Percentiles rank a stretch among this genome's conserved stretches.
Evolutionary conservation across 2,329 filamentous ascomycete species (phyloP).

Genomic region (Cladosporium sp.): DNA sequence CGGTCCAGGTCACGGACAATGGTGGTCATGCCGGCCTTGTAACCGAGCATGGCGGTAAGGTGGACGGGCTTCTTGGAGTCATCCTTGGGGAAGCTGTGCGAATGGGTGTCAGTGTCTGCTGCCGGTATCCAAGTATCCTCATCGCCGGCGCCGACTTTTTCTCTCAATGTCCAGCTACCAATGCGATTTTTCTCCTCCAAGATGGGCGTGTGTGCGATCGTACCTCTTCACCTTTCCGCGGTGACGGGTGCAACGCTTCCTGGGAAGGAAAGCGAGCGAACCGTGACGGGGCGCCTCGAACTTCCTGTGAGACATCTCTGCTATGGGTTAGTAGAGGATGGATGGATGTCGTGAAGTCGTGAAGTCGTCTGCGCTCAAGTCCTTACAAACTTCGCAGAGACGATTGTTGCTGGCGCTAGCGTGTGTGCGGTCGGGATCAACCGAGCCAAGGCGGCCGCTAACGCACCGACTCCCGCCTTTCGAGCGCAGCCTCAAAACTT

Average conservation of each 20-base stretch:
- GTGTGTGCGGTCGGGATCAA: neutral
- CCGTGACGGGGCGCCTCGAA: constrained; percentile 93
- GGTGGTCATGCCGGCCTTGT: constrained; percentile 99
- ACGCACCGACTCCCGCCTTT: neutral
- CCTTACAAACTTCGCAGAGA: too few species aligned
- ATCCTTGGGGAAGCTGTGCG: constrained; percentile 94
- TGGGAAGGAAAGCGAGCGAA: constrained; percentile 59
- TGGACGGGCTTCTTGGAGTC: constrained; percentile 99
- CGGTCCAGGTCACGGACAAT: constrained; percentile 99
- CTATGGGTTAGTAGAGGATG: constrained; percentile 16
- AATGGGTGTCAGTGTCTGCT: constrained; percentile 9
- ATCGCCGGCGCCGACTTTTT: constrained; percentile 19
- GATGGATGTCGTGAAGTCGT: constrained; percentile 11
- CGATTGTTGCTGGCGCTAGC: constrained; percentile 10
- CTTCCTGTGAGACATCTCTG: constrained; percentile 61
- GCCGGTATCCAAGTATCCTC: neutral
- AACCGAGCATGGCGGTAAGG: constrained; percentile 96
- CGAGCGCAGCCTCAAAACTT: constrained; percentile 16
- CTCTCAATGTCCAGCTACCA: constrained; percentile 1
- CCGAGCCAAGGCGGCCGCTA: neutral
- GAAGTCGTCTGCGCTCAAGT: too few species aligned
- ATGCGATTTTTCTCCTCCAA: neutral
- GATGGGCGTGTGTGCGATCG: constrained; percentile 32
- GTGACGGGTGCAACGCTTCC: constrained; percentile 90
- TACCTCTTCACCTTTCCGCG: constrained; percentile 98